Conservation (phyloP, 768 basidiomycete genomes). For the Phaeotremella skinneri region DNA sequence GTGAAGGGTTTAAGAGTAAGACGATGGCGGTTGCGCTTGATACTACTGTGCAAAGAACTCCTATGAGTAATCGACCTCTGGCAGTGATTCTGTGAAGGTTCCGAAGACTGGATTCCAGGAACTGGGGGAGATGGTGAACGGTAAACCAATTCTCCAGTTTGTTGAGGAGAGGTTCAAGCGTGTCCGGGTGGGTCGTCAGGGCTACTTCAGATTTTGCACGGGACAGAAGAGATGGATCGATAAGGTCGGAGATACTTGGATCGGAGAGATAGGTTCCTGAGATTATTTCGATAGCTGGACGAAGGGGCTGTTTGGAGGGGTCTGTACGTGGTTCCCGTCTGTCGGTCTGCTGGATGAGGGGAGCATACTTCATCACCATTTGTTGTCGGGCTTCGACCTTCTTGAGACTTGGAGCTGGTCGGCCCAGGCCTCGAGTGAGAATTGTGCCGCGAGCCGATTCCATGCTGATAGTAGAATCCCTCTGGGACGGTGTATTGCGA, state of each 20-base stretch:
- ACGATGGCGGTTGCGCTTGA: not conserved
- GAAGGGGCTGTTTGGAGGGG: not conserved
- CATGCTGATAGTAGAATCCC: not conserved
- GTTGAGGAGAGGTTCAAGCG: not conserved
- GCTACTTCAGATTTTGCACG: not conserved
- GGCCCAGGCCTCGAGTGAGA: not conserved
- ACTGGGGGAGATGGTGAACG: not conserved
- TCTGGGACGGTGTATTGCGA: no score
- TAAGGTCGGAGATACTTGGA: not conserved
- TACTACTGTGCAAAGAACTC: not conserved
- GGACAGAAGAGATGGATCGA: not conserved
- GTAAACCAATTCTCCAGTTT: not conserved
- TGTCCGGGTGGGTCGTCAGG: slow-evolving; percentile 4
- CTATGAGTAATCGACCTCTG: not conserved
- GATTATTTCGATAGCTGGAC: not conserved
- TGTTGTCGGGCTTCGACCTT: no score
- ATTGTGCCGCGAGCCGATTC: not conserved
- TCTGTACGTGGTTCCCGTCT: no score
- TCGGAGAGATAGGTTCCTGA: not conserved
- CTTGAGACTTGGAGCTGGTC: not conserved
- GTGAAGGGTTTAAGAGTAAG: not conserved
- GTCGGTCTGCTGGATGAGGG: no score
- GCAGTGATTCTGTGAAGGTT: slow-evolving; percentile 1
- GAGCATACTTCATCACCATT: no score
- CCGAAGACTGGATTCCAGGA: not conserved